Conservation (phyloP, 78 protist species). For the Salpingoeca rosetta region DNA sequence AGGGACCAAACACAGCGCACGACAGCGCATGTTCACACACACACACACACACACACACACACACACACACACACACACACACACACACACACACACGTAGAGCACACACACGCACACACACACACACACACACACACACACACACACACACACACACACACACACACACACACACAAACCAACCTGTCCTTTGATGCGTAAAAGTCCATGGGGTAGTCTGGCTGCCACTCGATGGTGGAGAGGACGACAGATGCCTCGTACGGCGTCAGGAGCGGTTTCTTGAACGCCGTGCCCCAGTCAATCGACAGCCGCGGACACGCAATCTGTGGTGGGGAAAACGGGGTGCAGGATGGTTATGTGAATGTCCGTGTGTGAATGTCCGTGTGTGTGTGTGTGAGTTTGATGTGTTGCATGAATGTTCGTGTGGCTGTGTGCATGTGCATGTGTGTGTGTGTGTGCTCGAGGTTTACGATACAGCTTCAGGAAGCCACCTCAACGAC, state of each 20-base stretch:
- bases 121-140: not conserved
- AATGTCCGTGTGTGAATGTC: conserved; percentile 94
- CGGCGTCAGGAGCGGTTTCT: conserved; percentile 72
- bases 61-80: not conserved
- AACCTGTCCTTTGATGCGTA: conserved; percentile 36
- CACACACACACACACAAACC: not conserved
- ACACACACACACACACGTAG: not conserved
- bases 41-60: not conserved
- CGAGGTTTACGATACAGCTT: too few species aligned
- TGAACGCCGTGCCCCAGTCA: conserved; percentile 96
- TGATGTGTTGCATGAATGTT: too few species aligned
- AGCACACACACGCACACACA: not conserved
- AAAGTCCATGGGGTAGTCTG: conserved; percentile 86
- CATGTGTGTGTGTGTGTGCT: too few species aligned
- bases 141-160: not conserved
- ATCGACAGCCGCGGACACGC: conserved; percentile 97
- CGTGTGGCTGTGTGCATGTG: too few species aligned
- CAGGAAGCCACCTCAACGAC: too few species aligned
- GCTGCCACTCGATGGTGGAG: conserved; percentile 52
- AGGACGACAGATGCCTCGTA: conserved; percentile 87
- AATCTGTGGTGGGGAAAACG: too few species aligned
- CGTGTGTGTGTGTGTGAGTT: not conserved
- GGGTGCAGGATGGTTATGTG: too few species aligned
- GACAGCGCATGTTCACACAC: not conserved
- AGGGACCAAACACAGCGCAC: not conserved